Base-by-base conservation (phyloP, 495 filamentous ascomycete species). In the Mytilinidion resinicola region DNA sequence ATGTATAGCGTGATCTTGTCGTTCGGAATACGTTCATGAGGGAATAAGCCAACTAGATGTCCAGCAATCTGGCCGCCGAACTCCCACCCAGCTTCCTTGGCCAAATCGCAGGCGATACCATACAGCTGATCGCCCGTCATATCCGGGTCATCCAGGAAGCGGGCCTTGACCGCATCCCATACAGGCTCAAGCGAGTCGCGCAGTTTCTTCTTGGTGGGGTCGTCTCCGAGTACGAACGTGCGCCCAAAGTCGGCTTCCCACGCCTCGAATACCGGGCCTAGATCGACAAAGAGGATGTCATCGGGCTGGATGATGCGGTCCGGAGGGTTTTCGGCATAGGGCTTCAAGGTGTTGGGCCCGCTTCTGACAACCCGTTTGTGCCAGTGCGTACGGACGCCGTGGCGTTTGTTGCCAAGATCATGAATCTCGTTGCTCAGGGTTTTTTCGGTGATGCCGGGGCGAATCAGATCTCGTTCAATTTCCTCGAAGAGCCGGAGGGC, bases 171-270 rank as follows among this genome's bases (percentile, higher is more conserved):
- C 12, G 52, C 59, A 0, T 70, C 55, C 75, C 74, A 80, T 10
- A 74, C 67, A 0, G 73, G 74, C 41, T 77, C 70, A 0, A 80
- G 70, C 8, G 69, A 61, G 49, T 80, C 75, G 1, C 76, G 73
- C 7, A 80, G 61, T 33, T 61, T 62, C 33, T 67, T 61, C 67
- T 79, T 79, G 9, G 68, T 44, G 14, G 74, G 72, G 35, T 80
- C 76, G 38, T 74, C 55, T 4, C 78, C 76, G 0, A 80, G 68
- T 0, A 80, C 76, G 44, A 70, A 77, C 3, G 75, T 77, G 38
- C 76, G 74, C 10, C 77, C 76, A 48, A 78, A 77, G 55, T 80
- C 78, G 11, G 77, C 78, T 56, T 80, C 77, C 73, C 73, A 80
- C 6, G 67, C 71, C 49, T 78, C 77, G 57, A 80, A 79, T 7